Percentiles rank a stretch among this genome's conserved stretches.
Evolutionary conservation across 345 rosid species (phyloP).

Genomic region (Gossypium anomalum): DNA sequence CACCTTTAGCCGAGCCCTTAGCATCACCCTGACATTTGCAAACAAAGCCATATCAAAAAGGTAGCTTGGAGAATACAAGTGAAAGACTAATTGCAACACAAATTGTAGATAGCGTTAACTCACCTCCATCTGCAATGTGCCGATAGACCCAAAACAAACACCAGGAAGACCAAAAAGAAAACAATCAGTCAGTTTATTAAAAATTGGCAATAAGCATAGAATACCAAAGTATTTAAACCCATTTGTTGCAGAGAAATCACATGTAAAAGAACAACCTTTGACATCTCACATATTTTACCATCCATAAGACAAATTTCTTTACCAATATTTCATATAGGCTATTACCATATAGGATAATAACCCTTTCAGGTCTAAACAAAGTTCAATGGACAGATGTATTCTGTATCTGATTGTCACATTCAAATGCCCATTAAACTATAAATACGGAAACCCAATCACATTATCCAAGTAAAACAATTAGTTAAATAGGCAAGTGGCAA

Average conservation of each 20-base stretch:
- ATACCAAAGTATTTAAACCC: neutral
- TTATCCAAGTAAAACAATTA: neutral
- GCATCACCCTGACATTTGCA: slow-evolving; percentile 61
- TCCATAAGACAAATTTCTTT: neutral
- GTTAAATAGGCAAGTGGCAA: neutral
- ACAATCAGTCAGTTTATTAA: neutral
- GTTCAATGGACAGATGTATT: neutral
- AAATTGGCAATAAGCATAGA: neutral
- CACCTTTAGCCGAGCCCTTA: slow-evolving; percentile 67
- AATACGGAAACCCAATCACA: neutral
- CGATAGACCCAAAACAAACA: slow-evolving; percentile 22
- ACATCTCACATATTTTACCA: neutral
- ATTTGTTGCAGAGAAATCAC: neutral
- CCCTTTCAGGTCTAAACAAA: neutral
- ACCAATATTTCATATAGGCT: neutral
- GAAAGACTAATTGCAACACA: neutral
- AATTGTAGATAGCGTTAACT: slow-evolving; percentile 9
- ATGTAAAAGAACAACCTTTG: neutral
- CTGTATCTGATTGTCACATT: neutral
- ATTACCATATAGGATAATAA: neutral
- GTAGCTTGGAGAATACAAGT: neutral
- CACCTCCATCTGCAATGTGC: slow-evolving; percentile 79
- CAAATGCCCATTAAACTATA: neutral
- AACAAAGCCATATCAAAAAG: neutral
- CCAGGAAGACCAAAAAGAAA: neutral